Evolutionary conservation across 2,329 filamentous ascomycete genomes (phyloP), one percentile per base, ranked within the genome.

Genomic region (Neonectria hederae): DNA sequence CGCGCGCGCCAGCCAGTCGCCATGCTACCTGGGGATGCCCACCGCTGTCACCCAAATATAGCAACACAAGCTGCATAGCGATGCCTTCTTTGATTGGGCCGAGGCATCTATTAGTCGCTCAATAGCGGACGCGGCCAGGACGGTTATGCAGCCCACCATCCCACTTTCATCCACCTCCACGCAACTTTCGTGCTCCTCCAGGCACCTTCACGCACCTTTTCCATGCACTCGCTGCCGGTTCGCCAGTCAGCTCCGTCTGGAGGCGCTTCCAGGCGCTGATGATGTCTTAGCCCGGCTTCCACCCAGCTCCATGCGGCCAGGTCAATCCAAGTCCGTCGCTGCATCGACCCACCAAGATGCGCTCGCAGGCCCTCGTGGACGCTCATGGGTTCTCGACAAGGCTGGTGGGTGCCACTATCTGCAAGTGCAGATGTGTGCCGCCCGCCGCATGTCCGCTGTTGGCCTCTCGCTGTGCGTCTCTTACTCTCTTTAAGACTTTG

Each of bases 1-100:
- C 76, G 78, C 79, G 78, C 79, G 78, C 79, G 78, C 77, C 76
- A 81, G 75, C 76, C 76, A 76, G 69, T 75, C 66, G 71, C 64
- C 63, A 65, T 63, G 46, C 45, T 61, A 61, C 56, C 48, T 26
- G 42, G 48, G 68, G 70, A 69, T 67, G 62, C 66, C 65, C 66
- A 62, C 56, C 59, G 66, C 67, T 73, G 70, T 74, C 66, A 70
- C 54, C 76, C 72, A 79, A 78, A 78, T 78, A 77, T 81, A 81
- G 74, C 75, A 73, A 43, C 54, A 32, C 55, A 13, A 19, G 56
- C 17, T 60, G 56, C 43, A 48, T 42, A 19, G 63, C 46, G 56
- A 59, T 68, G 42, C 28, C 49, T 4, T 17, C 6, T 35, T 43
- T 77, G 64, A 82, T 82, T 82, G 79, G 80, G 19, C 48, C 11